Base-by-base conservation (phyloP, 352 stramenopile genomes). In the Phytophthora crassamura region DNA sequence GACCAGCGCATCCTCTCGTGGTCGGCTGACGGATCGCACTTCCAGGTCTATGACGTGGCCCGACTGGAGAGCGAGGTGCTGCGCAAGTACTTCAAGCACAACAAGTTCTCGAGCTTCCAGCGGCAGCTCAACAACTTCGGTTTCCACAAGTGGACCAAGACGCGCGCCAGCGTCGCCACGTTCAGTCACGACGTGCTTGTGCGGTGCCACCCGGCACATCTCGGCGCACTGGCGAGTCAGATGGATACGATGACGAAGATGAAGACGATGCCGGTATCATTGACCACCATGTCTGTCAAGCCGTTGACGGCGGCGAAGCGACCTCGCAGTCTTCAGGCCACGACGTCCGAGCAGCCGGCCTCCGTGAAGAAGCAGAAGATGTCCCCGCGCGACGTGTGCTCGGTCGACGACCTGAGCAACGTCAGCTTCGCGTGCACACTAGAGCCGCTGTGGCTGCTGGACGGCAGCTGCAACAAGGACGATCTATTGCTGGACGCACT, bases 71-170 rank as follows among this genome's bases (percentile, higher is more conserved):
- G 68, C 28, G 47, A 76, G 18, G 73, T 96, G 41, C 66, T 96
- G 49, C 85, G 88, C 11, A 82, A 82, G 42, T 95, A 95, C 66
- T 95, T 95, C 62, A 88, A 86, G 45, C 88, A 95, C 66, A 78
- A 69, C 60, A 95, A 90, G 60, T 97, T 97, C 72, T 89, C 91
- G 33, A 97, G 87, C 32, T 90, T 98, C 49, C 87, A 95, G 59
- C 82, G 91, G 18, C 90, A 98, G 71, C 75, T 98, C 42, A 97
- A 95, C 74, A 97, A 98, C 65, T 98, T 98, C 74, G 81, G 73
- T 11, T 98, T 98, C 69, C 77, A 74, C 67, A 93, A 93, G 64
- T 90, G 82, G 82, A 90, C 82, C 65, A 91, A 91, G 63, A 84
- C 78, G 55, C 77, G 77, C 57, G 67, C 78, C 51, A 71, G 68